phyloP scores from a whole-genome alignment of 2,329 filamentous ascomycete genomes.

The Epichloe scottii region DNA sequence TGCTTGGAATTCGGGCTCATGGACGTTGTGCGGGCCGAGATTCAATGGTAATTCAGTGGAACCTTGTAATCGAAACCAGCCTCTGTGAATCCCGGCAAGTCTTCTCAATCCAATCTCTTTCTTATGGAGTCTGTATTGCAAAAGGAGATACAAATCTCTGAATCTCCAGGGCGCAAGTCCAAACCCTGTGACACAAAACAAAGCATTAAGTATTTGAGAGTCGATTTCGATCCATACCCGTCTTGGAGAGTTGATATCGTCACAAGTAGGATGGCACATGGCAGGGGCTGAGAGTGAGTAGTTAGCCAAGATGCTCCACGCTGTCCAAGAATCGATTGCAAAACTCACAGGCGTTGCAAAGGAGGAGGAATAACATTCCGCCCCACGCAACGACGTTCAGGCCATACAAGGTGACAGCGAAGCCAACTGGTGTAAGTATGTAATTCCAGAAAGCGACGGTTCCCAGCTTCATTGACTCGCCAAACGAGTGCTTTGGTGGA shows the following conservation, averaged over 20 bases:
- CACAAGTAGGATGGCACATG: slow-evolving; percentile 60
- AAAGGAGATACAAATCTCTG: slow-evolving; percentile 62
- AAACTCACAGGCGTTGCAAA: slow-evolving; percentile 49
- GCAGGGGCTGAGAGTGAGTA: slow-evolving; percentile 33
- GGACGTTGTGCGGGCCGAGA: slow-evolving; percentile 40
- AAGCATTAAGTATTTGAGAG: slow-evolving; percentile 63
- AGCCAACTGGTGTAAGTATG: slow-evolving; percentile 61
- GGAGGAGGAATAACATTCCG: slow-evolving; percentile 77
- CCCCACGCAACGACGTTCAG: slow-evolving; percentile 82
- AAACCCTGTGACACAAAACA: slow-evolving; percentile 82
- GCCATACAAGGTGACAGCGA: slow-evolving; percentile 65
- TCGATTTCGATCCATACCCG: slow-evolving; percentile 76
- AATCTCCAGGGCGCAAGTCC: slow-evolving; percentile 77
- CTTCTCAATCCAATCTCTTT: slow-evolving; percentile 46
- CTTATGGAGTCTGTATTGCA: slow-evolving; percentile 47
- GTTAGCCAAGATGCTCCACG: not conserved
- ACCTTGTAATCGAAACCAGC: slow-evolving; percentile 63
- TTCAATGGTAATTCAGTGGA: slow-evolving; percentile 44
- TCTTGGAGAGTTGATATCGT: slow-evolving; percentile 63
- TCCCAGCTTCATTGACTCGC: slow-evolving; percentile 44
- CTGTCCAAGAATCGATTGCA: not conserved
- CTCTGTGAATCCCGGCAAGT: slow-evolving; percentile 60
- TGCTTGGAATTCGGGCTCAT: slow-evolving; percentile 27
- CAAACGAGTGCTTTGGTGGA: slow-evolving; percentile 47
- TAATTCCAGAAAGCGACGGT: slow-evolving; percentile 57